These are phyloP conservation scores for Coemansia pectinata DNA, from an alignment of 192 early-diverging fungal genomes.

Conservation along the genomic window DNA sequence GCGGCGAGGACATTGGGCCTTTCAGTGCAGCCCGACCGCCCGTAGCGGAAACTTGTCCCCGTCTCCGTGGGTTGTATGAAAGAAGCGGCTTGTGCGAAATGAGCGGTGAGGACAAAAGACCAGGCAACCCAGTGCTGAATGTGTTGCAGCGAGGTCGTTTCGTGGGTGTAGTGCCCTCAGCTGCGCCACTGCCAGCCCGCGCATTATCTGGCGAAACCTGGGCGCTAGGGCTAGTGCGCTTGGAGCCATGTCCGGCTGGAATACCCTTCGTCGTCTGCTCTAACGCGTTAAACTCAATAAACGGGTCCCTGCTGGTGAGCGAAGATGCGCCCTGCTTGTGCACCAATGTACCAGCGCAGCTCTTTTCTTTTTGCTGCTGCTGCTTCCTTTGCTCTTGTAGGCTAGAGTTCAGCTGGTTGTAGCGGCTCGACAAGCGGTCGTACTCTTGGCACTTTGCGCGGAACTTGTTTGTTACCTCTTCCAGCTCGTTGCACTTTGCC, in stretches of 20 bases:
- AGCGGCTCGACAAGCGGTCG: constrained; percentile 21
- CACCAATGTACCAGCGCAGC: background rate
- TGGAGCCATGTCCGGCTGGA: constrained; percentile 1
- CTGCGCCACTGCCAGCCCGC: background rate
- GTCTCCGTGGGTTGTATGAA: constrained; percentile 4
- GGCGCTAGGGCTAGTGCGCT: background rate
- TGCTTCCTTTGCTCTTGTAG: background rate
- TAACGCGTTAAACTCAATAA: background rate
- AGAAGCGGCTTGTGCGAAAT: constrained; percentile 12
- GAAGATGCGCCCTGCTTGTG: background rate
- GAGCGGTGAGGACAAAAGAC: constrained; percentile 27
- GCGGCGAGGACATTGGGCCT: constrained; percentile 3
- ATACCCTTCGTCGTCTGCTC: background rate
- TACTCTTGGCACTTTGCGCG: constrained; percentile 37
- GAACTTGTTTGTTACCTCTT: constrained; percentile 23
- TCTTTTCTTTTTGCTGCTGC: background rate
- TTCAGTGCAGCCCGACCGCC: background rate
- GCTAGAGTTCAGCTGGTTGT: constrained; percentile 13
- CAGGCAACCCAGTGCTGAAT: constrained; percentile 10
- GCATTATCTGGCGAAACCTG: constrained; percentile 1
- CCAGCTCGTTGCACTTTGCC: constrained; percentile 40
- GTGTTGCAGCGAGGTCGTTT: constrained; percentile 11
- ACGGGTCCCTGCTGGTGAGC: background rate
- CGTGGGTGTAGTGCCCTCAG: constrained; percentile 22
- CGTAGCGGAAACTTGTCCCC: background rate